These are phyloP conservation scores for Tricholoma sp. DNA, from an alignment of 768 basidiomycete genomes.

Conservation along the genomic window DNA sequence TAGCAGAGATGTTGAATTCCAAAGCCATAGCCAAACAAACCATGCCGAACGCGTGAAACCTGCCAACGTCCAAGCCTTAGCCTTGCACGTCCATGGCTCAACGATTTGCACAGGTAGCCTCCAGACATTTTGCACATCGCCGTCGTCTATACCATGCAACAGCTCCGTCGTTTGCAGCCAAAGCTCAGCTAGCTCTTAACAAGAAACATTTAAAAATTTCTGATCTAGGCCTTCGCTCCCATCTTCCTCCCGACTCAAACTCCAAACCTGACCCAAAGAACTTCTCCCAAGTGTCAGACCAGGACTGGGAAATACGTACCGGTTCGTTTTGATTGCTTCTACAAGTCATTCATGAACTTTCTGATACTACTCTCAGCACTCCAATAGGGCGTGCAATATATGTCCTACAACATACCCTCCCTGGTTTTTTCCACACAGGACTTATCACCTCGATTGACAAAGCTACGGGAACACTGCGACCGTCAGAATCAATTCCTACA, in stretches of 20 bases:
- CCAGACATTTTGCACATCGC: neutral
- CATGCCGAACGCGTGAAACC: neutral
- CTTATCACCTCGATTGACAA: constrained; percentile 54
- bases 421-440: constrained; percentile 65
- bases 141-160: neutral
- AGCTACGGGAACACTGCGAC: constrained; percentile 32
- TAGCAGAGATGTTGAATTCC: constrained; percentile 15
- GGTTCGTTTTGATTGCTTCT: constrained; percentile 32
- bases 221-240: constrained; percentile 29
- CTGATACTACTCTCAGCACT: constrained; percentile 5
- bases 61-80: too few relatives aligned
- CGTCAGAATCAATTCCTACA: constrained; percentile 18
- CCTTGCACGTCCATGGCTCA: neutral
- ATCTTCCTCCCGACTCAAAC: constrained; percentile 28
- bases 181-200: neutral
- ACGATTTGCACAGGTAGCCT: neutral
- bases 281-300: constrained; percentile 47
- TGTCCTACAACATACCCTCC: constrained; percentile 63
- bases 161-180: neutral
- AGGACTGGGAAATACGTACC: constrained; percentile 76
- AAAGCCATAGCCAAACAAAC: neutral
- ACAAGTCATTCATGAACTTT: neutral
- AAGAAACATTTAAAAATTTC: constrained; percentile 12
- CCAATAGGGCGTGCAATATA: constrained; percentile 63
- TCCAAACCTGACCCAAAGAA: constrained; percentile 20